These are phyloP conservation scores for Salix arbutifolia DNA, from an alignment of 345 rosid genomes.

Conservation along the genomic window DNA sequence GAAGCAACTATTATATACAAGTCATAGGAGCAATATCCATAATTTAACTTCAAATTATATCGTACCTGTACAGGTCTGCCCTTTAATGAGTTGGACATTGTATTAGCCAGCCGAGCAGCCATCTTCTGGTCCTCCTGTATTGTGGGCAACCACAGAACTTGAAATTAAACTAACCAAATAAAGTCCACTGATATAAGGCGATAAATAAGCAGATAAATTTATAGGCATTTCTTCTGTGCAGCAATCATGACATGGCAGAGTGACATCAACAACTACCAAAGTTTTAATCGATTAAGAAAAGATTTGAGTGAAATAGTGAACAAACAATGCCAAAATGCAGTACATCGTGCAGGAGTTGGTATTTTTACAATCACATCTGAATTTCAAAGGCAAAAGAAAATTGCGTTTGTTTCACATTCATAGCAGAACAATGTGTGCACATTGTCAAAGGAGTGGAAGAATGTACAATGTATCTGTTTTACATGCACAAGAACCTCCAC, in stretches of 20 bases:
- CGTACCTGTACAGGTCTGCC: constrained; percentile 93
- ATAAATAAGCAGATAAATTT: neutral
- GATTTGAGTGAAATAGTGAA: neutral
- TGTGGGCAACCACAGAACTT: constrained; percentile 6
- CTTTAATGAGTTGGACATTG: constrained; percentile 75
- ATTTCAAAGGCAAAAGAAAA: neutral
- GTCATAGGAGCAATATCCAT: constrained; percentile 7
- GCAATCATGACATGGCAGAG: neutral
- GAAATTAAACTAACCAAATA: constrained; percentile 2
- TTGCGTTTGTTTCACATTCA: neutral
- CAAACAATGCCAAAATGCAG: neutral
- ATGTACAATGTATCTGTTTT: neutral
- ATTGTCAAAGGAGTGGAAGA: neutral
- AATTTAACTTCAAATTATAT: constrained; percentile 12
- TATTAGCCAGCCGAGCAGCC: constrained; percentile 68
- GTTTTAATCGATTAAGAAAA: neutral
- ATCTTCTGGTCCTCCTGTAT: constrained; percentile 83
- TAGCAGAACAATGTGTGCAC: neutral
- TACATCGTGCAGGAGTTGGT: neutral
- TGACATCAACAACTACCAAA: neutral
- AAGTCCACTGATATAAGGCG: neutral
- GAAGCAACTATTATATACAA: constrained; percentile 27
- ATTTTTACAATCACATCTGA: neutral
- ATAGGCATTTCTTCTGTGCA: neutral
- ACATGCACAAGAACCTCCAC: neutral